A percentile compares a stretch with the other conserved stretches of the same genome.
Evolutionary conservation across 345 rosid genomes (phyloP).

Genomic region (Eucalyptus sideroxylon): DNA sequence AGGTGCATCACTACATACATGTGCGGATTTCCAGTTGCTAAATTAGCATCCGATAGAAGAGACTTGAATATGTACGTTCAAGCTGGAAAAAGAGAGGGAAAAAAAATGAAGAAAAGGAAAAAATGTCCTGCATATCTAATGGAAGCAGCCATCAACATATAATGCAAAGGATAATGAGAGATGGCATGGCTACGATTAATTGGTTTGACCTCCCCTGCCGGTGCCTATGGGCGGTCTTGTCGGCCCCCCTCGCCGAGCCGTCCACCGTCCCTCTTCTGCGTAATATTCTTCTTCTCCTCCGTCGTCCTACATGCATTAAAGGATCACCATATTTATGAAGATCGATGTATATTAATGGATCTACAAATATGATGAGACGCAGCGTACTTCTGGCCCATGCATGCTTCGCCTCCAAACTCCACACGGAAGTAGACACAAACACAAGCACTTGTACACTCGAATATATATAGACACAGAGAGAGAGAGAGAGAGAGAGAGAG

Average conservation of each 20-base stretch:
- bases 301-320: background rate
- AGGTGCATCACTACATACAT: background rate
- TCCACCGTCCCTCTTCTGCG: background rate
- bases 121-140: background rate
- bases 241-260: background rate
- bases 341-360: background rate
- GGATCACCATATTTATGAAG: background rate
- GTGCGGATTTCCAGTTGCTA: background rate
- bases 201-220: background rate
- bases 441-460: background rate
- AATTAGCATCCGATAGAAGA: background rate
- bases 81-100: background rate
- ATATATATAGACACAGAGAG: background rate
- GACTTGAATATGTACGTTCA: background rate
- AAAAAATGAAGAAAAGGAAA: background rate
- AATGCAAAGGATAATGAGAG: background rate
- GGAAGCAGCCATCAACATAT: background rate
- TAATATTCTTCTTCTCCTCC: background rate
- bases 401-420: background rate
- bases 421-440: background rate
- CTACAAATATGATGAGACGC: background rate
- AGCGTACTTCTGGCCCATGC: background rate
- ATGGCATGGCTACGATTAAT: background rate
- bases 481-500: background rate
- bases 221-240: background rate